Conservation (phyloP, 164 flowering plant species). For the Kingdonia uniflora region DNA sequence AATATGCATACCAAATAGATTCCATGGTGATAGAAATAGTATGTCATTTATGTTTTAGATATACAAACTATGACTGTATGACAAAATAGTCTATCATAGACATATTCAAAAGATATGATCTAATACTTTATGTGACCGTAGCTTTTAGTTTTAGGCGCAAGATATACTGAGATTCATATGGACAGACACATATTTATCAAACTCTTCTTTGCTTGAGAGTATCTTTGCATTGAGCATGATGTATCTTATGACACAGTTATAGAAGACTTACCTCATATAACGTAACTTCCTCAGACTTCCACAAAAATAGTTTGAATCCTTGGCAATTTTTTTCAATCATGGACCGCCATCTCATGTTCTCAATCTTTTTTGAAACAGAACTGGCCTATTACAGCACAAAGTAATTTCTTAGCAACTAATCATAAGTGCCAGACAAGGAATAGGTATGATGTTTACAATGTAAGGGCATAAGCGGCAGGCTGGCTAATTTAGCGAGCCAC, state of each 20-base stretch:
- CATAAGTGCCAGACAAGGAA: too few relatives aligned
- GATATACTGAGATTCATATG: neutral
- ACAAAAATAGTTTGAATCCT: constrained; percentile 13
- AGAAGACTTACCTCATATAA: constrained; percentile 44
- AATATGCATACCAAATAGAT: too few relatives aligned
- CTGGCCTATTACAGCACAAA: too few relatives aligned
- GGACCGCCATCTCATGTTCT: constrained; percentile 25
- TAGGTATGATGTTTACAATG: too few relatives aligned
- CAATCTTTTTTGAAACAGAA: constrained; percentile 31
- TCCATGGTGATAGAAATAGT: too few relatives aligned
- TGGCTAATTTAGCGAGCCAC: too few relatives aligned
- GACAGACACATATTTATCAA: constrained; percentile 23
- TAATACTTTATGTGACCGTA: neutral
- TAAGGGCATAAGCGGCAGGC: too few relatives aligned
- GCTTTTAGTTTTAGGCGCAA: neutral
- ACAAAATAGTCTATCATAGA: too few relatives aligned
- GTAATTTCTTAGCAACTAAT: too few relatives aligned
- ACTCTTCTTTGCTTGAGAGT: constrained; percentile 37
- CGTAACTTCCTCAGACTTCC: constrained; percentile 17
- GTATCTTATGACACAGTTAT: constrained; percentile 33
- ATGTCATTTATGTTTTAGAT: too few relatives aligned
- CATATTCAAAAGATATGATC: too few relatives aligned
- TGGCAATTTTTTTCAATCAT: constrained; percentile 12
- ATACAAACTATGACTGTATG: too few relatives aligned
- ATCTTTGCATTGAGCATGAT: constrained; percentile 29